These are phyloP conservation scores for Colletotrichum phormii DNA, from an alignment of 2,329 filamentous ascomycete species.

Conservation along the genomic window DNA sequence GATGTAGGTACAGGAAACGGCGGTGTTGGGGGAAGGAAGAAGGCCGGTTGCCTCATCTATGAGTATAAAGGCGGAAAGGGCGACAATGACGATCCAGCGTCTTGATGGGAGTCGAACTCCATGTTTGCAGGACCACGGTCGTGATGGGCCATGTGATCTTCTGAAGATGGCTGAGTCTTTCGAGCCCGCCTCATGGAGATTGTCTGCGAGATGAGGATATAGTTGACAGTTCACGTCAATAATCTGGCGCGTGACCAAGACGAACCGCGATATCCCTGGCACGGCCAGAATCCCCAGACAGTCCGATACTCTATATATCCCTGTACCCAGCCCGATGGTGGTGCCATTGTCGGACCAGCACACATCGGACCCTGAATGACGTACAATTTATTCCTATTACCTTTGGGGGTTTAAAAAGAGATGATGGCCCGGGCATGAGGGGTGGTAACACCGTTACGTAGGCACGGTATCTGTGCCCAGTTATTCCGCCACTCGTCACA, in stretches of 20 bases:
- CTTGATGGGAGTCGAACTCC: background rate
- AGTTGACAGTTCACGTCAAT: background rate
- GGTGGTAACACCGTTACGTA: background rate
- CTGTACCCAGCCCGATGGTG: background rate
- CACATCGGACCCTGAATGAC: background rate
- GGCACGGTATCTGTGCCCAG: background rate
- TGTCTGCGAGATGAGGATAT: background rate
- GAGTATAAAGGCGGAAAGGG: background rate
- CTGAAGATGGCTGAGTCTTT: background rate
- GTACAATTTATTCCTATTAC: background rate
- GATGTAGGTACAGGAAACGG: background rate
- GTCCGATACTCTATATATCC: background rate
- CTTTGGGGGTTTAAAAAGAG: background rate
- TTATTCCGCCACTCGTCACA: background rate
- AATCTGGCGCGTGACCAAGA: background rate
- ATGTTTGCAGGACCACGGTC: background rate
- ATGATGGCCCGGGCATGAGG: slow-evolving; percentile 22
- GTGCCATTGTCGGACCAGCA: background rate
- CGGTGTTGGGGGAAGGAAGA: background rate
- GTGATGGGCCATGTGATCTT: background rate
- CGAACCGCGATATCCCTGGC: background rate
- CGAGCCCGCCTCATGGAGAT: background rate
- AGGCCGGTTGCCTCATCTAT: background rate
- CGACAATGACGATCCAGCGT: background rate
- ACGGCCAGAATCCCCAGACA: background rate